Conservation (phyloP, 179 eudicot genomes). For the Vitellaria paradoxa region DNA sequence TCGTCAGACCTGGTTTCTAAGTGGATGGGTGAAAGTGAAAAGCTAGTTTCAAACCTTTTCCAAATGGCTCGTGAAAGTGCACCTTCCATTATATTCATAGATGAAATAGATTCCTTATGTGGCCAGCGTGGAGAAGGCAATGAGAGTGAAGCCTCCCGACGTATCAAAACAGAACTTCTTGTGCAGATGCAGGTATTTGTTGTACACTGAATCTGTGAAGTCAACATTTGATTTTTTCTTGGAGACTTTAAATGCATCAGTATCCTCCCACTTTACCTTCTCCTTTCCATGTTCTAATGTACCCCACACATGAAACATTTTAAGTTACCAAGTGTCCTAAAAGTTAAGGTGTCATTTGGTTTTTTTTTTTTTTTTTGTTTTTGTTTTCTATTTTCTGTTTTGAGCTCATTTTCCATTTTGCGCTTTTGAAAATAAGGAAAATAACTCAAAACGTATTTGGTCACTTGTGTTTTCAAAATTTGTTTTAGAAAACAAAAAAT, state of each 20-base stretch:
- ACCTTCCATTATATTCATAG: constrained; percentile 88
- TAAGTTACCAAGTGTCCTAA: too few relatives aligned
- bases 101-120: constrained; percentile 97
- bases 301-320: too few relatives aligned
- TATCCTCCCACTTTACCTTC: not conserved
- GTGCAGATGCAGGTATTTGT: constrained; percentile 94
- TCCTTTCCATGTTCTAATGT: not conserved
- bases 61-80: constrained; percentile 99
- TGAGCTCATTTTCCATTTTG: too few relatives aligned
- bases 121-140: constrained; percentile 99
- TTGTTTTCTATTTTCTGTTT: too few relatives aligned
- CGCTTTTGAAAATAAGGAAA: too few relatives aligned
- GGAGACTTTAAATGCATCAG: not conserved
- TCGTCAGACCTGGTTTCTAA: constrained; percentile 97
- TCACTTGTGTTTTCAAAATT: too few relatives aligned
- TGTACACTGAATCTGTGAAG: not conserved
- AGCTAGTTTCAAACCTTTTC: constrained; percentile 93
- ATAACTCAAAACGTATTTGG: too few relatives aligned
- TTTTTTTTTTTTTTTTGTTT: too few relatives aligned
- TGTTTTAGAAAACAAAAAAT: too few relatives aligned
- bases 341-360: too few relatives aligned
- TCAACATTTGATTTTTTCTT: not conserved
- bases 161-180: constrained; percentile 95
- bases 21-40: constrained; percentile 99
- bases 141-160: constrained; percentile 99